These are phyloP conservation scores for Zygosaccharomyces lentus DNA, from an alignment of 805 yeast species.

Conservation along the genomic window DNA sequence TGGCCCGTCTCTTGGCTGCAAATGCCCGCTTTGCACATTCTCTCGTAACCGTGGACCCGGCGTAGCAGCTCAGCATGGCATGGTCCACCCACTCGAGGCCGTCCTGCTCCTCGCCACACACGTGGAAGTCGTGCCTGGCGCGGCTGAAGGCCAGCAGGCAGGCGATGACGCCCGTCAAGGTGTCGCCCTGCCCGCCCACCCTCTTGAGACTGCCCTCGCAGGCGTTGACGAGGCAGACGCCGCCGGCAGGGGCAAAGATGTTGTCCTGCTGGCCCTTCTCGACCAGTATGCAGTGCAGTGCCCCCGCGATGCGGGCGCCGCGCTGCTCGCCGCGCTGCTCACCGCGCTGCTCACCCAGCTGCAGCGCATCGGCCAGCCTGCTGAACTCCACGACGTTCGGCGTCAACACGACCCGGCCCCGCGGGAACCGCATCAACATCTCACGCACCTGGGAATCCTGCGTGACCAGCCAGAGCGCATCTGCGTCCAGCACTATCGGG, in stretches of 20 bases:
- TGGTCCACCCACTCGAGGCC: conserved; percentile 33
- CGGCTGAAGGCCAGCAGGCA: conserved; percentile 77
- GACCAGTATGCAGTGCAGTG: conserved; percentile 36
- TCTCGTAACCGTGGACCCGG: conserved; percentile 67
- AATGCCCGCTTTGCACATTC: conserved; percentile 63
- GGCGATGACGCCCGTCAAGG: conserved; percentile 80
- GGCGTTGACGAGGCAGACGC: conserved; percentile 43
- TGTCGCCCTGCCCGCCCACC: conserved; percentile 97
- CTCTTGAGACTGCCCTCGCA: conserved; percentile 67
- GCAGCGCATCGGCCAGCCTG: conserved; percentile 53
- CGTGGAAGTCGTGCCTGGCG: conserved; percentile 50
- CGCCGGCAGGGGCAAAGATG: conserved; percentile 44
- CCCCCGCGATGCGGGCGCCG: conserved; percentile 24
- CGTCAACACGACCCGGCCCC: conserved; percentile 64
- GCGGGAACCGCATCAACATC: conserved; percentile 46
- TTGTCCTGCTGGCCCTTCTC: conserved; percentile 70
- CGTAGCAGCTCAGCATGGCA: conserved; percentile 57
- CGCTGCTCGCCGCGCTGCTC: conserved; percentile 30
- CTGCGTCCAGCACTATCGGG: conserved; percentile 88
- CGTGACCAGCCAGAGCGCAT: conserved; percentile 68
- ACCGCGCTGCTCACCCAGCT: conserved; percentile 7
- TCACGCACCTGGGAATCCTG: conserved; percentile 22
- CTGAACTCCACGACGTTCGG: conserved; percentile 87
- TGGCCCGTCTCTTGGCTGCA: conserved; percentile 59
- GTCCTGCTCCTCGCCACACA: conserved; percentile 43